Base-by-base conservation (phyloP, 306 rosid genomes). In the peach (Prunus persica) region DNA sequence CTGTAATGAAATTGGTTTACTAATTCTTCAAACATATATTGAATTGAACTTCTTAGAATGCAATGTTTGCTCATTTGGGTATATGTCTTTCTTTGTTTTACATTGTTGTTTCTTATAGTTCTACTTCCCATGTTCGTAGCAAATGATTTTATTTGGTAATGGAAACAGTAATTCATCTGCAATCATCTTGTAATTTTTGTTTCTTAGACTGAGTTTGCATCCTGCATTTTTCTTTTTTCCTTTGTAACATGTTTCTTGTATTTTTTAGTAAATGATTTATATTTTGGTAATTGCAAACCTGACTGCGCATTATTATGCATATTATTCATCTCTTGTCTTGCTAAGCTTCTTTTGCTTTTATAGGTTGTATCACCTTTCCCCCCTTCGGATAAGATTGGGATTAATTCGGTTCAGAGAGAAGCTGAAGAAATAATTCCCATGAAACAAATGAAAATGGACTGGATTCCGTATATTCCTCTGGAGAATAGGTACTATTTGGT, bases 371-470 rank as follows among this genome's bases (percentile, higher is more conserved):
- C 96, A 41, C 97, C 96, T 57, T 91, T 87, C 56, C 98, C 97
- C 11, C 98, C 97, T 46, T 93, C 97, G 54, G 91, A 87, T 86
- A 90, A 91, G 83, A 91, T 93, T 63, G 98, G 97, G 70, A 86
- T 93, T 50, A 87, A 91, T 84, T 93, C 97, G 3, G 98, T 93
- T 79, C 98, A 93, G 81, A 89, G 96, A 78, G 97, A 93, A 80
- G 83, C 83, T 22, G 96, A 93, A 85, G 96, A 91, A 82, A 89
- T 89, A 56, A 82, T 93, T 72, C 98, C 98, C 75, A 91, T 91
- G 98, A 93, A 90, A 75, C 92, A 88, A 80, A 93, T 93, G 97
- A 93, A 93, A 84, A 93, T 93, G 98, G 98, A 88, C 57, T 93
- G 97, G 98, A 89, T 93, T 79, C 98, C 93, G 1, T 93, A 93